A percentile compares a stretch with the other conserved stretches of the same genome.
These are phyloP conservation scores for Fusarium nygamai DNA, from an alignment of 2,329 filamentous ascomycete species.

Conservation along the genomic window DNA sequence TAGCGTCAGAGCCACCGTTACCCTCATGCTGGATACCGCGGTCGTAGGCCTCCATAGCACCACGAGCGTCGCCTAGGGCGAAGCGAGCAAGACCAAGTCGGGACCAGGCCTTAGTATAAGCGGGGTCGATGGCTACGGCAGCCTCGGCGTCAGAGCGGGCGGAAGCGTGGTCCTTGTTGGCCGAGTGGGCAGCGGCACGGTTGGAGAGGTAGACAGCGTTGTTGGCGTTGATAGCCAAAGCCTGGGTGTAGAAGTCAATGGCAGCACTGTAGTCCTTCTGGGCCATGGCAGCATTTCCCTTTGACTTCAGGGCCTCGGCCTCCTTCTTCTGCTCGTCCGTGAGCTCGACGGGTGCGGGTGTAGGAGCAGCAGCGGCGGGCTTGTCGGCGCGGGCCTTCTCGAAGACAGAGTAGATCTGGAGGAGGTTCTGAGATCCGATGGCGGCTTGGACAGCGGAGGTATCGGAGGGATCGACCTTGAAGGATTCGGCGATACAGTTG, in stretches of 20 bases:
- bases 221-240: conserved; percentile 79
- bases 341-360: conserved; percentile 45
- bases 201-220: conserved; percentile 99
- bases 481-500: conserved; percentile 94
- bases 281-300: conserved; percentile 95
- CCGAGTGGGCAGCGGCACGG: conserved; percentile 92
- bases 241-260: conserved; percentile 88
- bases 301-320: conserved; percentile 87
- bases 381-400: conserved; percentile 77
- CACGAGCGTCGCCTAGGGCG: conserved; percentile 89
- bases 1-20: conserved; percentile 92
- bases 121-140: conserved; percentile 86
- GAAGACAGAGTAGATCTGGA: conserved; percentile 94
- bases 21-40: conserved; percentile 94
- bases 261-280: conserved; percentile 87
- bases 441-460: conserved; percentile 77
- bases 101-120: conserved; percentile 98
- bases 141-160: conserved; percentile 90
- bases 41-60: conserved; percentile 93
- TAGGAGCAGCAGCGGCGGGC: conserved; percentile 50
- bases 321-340: conserved; percentile 75
- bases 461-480: conserved; percentile 91
- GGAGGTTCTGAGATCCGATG: conserved; percentile 85
- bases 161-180: conserved; percentile 82
- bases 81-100: conserved; percentile 90